phyloP scores from a whole-genome alignment of 192 early-diverging fungal species.

The Linnemannia elongata region DNA sequence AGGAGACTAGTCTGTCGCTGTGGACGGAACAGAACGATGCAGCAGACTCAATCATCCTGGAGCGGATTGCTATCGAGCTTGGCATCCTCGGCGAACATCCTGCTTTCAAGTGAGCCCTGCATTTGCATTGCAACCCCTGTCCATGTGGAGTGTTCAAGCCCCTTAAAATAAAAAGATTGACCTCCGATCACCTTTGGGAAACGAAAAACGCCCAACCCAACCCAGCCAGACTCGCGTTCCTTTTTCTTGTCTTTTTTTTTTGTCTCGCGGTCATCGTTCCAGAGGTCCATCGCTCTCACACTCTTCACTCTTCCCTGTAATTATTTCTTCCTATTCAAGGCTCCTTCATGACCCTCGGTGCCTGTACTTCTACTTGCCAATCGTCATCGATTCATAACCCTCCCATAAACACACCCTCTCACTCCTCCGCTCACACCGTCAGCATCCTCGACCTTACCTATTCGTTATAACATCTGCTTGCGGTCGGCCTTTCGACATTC shows the following conservation, averaged over 20 bases:
- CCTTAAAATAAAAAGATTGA: slow-evolving; percentile 9
- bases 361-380: not conserved
- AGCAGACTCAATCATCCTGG: not conserved
- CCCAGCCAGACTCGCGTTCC: not conserved
- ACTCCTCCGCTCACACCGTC: not conserved
- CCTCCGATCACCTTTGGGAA: not conserved
- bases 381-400: not conserved
- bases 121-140: not conserved
- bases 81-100: slow-evolving; percentile 6
- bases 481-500: not conserved
- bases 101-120: not conserved
- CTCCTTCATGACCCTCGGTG: slow-evolving; percentile 12
- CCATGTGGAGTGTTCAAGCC: not conserved
- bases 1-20: not conserved
- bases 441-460: not conserved
- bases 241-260: not conserved
- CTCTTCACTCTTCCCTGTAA: not conserved
- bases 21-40: slow-evolving; percentile 13
- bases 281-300: slow-evolving; percentile 2
- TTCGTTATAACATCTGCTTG: not conserved
- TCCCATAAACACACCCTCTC: not conserved
- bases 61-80: slow-evolving; percentile 20
- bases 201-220: not conserved
- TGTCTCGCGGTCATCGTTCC: not conserved
- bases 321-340: not conserved